A percentile compares a stretch with the other conserved stretches of the same genome.
Evolutionary conservation across 164 flowering plant genomes (phyloP).

Genomic region (Tetrastigma voinierianum): DNA sequence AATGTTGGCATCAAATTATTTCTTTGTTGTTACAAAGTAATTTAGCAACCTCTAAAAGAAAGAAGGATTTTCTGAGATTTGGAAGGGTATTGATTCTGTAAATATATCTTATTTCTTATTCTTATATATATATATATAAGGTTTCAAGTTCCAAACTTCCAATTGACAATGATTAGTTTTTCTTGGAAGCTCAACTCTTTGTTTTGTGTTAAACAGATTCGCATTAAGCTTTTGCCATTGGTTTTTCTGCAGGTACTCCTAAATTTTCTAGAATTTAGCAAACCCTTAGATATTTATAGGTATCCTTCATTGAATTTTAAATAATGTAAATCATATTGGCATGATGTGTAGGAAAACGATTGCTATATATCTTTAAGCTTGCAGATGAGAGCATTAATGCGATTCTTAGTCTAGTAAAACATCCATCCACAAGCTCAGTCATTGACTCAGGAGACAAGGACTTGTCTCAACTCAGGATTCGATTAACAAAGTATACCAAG

Average conservation of each 20-base stretch:
- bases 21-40: too few relatives aligned
- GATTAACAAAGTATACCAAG: conserved; percentile 63
- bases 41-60: too few relatives aligned
- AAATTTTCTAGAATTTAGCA: conserved; percentile 7
- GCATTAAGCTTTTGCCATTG: conserved; percentile 55
- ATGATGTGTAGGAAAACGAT: conserved; percentile 44
- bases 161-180: background rate
- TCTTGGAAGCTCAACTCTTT: background rate
- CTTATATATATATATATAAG: too few relatives aligned
- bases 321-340: conserved; percentile 2
- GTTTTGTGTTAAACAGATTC: conserved; percentile 46
- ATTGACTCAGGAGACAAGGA: conserved; percentile 22
- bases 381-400: conserved; percentile 40
- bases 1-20: too few relatives aligned
- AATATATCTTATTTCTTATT: too few relatives aligned
- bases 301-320: background rate
- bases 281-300: background rate
- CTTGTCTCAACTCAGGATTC: conserved; percentile 36
- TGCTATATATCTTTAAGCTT: conserved; percentile 42
- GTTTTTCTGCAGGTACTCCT: conserved; percentile 63
- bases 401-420: conserved; percentile 26
- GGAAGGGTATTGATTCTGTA: too few relatives aligned
- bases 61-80: too few relatives aligned
- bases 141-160: too few relatives aligned
- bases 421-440: conserved; percentile 13